A percentile compares a stretch with the other conserved stretches of the same genome.
Conservation (phyloP, 352 stramenopile species). For the Aphanomyces euteiches region DNA sequence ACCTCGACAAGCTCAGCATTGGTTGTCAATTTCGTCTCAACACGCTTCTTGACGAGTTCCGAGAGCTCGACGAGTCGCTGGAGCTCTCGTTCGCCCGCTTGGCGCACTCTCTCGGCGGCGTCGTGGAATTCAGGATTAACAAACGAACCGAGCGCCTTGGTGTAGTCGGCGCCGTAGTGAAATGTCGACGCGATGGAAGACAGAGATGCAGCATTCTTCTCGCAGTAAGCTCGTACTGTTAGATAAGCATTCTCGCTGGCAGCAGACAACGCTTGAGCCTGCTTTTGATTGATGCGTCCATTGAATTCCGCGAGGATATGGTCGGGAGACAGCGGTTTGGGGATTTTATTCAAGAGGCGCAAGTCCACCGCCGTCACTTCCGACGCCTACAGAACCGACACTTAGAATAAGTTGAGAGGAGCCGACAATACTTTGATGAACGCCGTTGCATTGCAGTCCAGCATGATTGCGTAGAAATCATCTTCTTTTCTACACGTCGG, state of each 20-base stretch:
- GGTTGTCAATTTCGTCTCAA: constrained; percentile 20
- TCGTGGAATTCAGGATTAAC: constrained; percentile 65
- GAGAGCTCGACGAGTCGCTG: constrained; percentile 54
- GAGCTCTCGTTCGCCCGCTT: constrained; percentile 48
- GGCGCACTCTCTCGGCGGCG: constrained; percentile 49
- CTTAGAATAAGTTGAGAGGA: background rate
- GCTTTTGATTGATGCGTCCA: constrained; percentile 54
- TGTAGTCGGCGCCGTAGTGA: constrained; percentile 65
- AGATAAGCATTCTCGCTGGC: constrained; percentile 54
- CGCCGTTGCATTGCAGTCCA: constrained; percentile 44
- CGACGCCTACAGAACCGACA: constrained; percentile 34
- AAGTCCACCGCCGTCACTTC: constrained; percentile 65
- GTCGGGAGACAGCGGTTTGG: constrained; percentile 61
- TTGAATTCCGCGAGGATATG: constrained; percentile 66
- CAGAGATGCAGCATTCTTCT: constrained; percentile 63
- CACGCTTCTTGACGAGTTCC: constrained; percentile 46
- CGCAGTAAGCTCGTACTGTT: constrained; percentile 58
- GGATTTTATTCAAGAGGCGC: constrained; percentile 56
- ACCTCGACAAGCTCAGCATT: constrained; percentile 27
- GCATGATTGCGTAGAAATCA: constrained; percentile 43
- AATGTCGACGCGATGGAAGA: constrained; percentile 74
- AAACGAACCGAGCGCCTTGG: constrained; percentile 46
- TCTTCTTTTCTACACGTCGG: constrained; percentile 29
- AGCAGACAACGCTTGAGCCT: constrained; percentile 48
- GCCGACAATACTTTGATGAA: constrained; percentile 38